These are phyloP conservation scores for Nectriaceae sp. DNA, from an alignment of 2,329 filamentous ascomycete genomes.

Conservation along the genomic window DNA sequence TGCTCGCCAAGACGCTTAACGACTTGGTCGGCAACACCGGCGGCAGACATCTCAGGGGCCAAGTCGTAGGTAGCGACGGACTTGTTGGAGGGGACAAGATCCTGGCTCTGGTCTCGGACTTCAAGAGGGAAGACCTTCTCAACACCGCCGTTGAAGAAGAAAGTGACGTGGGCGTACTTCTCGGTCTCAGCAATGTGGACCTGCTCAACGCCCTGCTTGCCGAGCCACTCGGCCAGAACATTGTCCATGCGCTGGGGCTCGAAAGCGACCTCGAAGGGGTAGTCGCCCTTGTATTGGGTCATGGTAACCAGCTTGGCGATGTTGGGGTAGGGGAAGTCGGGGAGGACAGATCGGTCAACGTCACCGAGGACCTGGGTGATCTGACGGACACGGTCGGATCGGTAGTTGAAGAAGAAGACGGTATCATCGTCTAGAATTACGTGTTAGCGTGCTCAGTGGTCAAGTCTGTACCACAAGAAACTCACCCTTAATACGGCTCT, in stretches of 20 bases:
- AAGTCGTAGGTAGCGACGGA: constrained; percentile 90
- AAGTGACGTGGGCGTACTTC: constrained; percentile 99
- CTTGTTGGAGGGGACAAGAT: constrained; percentile 85
- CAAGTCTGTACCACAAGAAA: constrained; percentile 2
- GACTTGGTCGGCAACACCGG: constrained; percentile 85
- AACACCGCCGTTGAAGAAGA: constrained; percentile 99
- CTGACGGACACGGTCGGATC: constrained; percentile 94
- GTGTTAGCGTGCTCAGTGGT: no score
- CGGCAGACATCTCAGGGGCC: constrained; percentile 94
- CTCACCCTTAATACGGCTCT: constrained; percentile 80
- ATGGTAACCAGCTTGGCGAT: constrained; percentile 86
- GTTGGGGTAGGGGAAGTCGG: constrained; percentile 93
- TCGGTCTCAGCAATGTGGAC: constrained; percentile 98
- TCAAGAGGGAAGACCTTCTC: constrained; percentile 95
- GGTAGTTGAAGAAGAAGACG: constrained; percentile 99
- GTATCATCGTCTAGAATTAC: constrained; percentile 73
- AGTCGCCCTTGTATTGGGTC: constrained; percentile 97
- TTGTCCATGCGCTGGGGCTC: constrained; percentile 95
- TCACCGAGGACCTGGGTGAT: constrained; percentile 92
- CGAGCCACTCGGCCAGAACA: constrained; percentile 95
- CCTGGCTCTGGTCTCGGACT: constrained; percentile 78
- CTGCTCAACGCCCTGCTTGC: constrained; percentile 86
- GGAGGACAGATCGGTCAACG: constrained; percentile 85
- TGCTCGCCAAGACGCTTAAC: constrained; percentile 82
- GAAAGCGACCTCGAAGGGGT: constrained; percentile 89